Evolutionary conservation across 1,284 basidiomycete genomes (phyloP), one percentile per base, ranked within the genome.

Genomic region (Serendipita sp.): DNA sequence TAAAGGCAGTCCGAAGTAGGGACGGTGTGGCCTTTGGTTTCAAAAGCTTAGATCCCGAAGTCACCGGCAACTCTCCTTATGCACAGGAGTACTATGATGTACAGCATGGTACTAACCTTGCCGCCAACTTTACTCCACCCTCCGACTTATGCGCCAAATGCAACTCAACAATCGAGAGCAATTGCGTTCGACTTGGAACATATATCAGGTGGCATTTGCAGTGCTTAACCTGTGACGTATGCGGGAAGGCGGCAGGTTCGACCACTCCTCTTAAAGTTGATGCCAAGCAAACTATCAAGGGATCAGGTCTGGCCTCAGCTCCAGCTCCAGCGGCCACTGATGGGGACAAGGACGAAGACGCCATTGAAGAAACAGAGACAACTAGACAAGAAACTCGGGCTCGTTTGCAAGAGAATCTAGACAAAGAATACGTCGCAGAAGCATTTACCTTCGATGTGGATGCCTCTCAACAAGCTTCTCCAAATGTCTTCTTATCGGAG

Each of bases 191-290:
- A 63, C 77, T 95, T 34, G 94, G 93, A 42, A 93, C 93, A 38
- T 94, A 93, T 74, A 85, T 92, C 70, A 82, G 96, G 61, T 99
- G 96, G 96, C 96, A 99, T 74, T 89, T 91, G 2, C 81, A 88
- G 34, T 99, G 95, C 72, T 77, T 99, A 50, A 83, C 87, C 66
- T 99, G 95, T 69, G 74, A 75, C 10, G 78, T 76, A n/a, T 98
- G 96, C 70, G 87, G 89, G 15, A 88, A 86, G 71, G 78, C 79
- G 38, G 90, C 93, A 43, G 82, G 85, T 13, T 80, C 82, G 13
- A 78, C 82, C 15, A 61, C 64, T 22, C 69, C 76, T 10, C 73
- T 78, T 17, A 83, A 83, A 72, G 82, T 22, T 10, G 34, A 58
- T 10, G 17, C 10, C 26, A 58, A 58, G 53, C 29, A 58, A n/a